Conservation (phyloP, 2,329 filamentous ascomycete species). For the Aspergillus ibericus region DNA sequence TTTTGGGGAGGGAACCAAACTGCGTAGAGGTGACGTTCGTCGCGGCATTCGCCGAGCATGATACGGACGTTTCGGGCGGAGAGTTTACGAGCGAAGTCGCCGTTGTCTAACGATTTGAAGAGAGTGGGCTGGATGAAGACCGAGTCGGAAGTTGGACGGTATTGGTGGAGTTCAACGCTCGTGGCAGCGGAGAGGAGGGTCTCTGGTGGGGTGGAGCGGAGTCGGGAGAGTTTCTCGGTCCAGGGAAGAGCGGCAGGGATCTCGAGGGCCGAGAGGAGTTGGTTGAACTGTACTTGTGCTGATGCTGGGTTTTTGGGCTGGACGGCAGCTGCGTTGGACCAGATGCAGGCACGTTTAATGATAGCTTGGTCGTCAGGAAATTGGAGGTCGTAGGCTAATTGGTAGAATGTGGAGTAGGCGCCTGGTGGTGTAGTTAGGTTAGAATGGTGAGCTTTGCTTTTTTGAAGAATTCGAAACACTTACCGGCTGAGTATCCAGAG, state of each 20-base stretch:
- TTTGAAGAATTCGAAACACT: not conserved
- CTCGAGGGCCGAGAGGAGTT: slow-evolving; percentile 47
- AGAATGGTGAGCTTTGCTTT: not conserved
- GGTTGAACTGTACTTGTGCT: slow-evolving; percentile 54
- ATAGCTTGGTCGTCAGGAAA: slow-evolving; percentile 48
- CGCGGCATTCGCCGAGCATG: slow-evolving; percentile 55
- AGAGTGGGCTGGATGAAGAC: slow-evolving; percentile 48
- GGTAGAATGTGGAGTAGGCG: slow-evolving; percentile 57
- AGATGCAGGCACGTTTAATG: slow-evolving; percentile 55
- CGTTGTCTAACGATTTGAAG: slow-evolving; percentile 50
- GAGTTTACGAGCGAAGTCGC: slow-evolving; percentile 49
- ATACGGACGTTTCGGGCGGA: slow-evolving; percentile 48
- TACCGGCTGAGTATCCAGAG: slow-evolving; percentile 57
- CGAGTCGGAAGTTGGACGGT: slow-evolving; percentile 54
- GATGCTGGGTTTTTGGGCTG: slow-evolving; percentile 52
- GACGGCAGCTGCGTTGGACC: slow-evolving; percentile 54
- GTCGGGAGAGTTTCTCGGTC: slow-evolving; percentile 47
- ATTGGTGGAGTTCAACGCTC: slow-evolving; percentile 52
- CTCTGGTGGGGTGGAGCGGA: slow-evolving; percentile 43
- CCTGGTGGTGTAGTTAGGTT: slow-evolving; percentile 30
- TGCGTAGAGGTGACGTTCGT: slow-evolving; percentile 56
- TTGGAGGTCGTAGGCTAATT: slow-evolving; percentile 57
- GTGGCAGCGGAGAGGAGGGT: slow-evolving; percentile 46
- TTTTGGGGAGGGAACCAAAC: slow-evolving; percentile 51
- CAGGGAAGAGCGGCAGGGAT: slow-evolving; percentile 44